Percentiles rank a stretch among this genome's conserved stretches.
Conservation (phyloP, 257 asterid genomes). For the Handroanthus guayacan region DNA sequence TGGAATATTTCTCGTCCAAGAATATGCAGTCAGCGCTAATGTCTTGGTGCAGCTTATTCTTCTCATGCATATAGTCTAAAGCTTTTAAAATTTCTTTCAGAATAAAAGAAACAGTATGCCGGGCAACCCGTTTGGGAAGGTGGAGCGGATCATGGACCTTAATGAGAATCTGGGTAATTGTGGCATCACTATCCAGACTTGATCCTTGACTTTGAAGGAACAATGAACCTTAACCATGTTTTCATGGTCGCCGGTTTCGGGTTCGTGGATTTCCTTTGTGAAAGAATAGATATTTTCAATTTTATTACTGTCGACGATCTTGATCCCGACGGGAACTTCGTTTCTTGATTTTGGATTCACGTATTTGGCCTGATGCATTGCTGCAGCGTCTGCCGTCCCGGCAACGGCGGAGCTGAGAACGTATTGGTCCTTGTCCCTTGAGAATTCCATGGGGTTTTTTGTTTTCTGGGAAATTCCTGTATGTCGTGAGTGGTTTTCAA, state of each 20-base stretch:
- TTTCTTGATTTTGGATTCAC: background rate
- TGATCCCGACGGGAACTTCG: conserved; percentile 11
- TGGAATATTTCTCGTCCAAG: conserved; percentile 6
- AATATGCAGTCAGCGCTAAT: background rate
- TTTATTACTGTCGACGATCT: background rate
- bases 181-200: conserved; percentile 28
- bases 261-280: background rate
- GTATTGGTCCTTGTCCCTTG: background rate
- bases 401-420: background rate
- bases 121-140: conserved; percentile 17
- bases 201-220: background rate
- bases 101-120: background rate
- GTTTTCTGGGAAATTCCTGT: no score
- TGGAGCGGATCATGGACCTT: background rate
- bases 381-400: background rate
- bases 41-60: background rate
- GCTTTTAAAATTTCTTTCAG: conserved; percentile 17
- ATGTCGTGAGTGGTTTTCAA: no score
- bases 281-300: conserved; percentile 14
- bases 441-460: no score
- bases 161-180: background rate
- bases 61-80: conserved; percentile 25
- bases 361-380: background rate
- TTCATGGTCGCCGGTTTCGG: conserved; percentile 8
- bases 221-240: conserved; percentile 24